Evolutionary conservation across 83 land plant species (phyloP), one percentile per base, ranked within the genome.

Genomic region (Picea abies): DNA sequence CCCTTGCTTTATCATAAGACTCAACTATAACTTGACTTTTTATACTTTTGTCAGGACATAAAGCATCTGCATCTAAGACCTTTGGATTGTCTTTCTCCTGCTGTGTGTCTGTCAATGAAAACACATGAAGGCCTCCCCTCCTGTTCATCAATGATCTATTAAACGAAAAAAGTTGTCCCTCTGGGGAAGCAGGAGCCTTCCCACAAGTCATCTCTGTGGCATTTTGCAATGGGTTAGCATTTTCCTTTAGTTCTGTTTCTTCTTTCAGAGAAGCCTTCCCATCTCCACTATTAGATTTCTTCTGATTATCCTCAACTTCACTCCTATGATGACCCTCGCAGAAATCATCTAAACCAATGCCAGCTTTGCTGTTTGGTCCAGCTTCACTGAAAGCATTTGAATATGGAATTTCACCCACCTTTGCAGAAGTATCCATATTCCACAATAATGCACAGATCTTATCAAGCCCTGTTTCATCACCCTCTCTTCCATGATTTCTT

Each of bases 191-290:
- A 93, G 87, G 82, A 63, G 19, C 90, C 93, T 96, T 56, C 94
- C 87, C 4, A 92, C 88, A 68, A 95, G 87, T 58, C 95, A 91
- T 76, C 93, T 97, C 16, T 96, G 88, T 52, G 93, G 86, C 89
- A 95, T 95, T 82, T 96, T 95, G 85, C 89, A 97, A 84, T 90
- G 95, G 2, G 1, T 9, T 49, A 49, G 52, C 52, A 92, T 79
- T 82, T 92, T 97, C 84, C 98, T 29, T 67, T 67, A 32, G 44
- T 70, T 37, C 9, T 1, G 44, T 16, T 25, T 35, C 73, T n/a
- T n/a, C n/a, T n/a, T n/a, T n/a, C n/a, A 29, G 29, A 29, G 29
- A 29, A 29, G 29, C 29, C 29, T 22, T 29, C 32, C 16, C 71
- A 29, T 67, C 71, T 67, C 32, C 71, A 29, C 3, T 67, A 17